Evolutionary conservation across 768 basidiomycete genomes (phyloP).

Genomic region (Tylopilus cervinicoccineus): DNA sequence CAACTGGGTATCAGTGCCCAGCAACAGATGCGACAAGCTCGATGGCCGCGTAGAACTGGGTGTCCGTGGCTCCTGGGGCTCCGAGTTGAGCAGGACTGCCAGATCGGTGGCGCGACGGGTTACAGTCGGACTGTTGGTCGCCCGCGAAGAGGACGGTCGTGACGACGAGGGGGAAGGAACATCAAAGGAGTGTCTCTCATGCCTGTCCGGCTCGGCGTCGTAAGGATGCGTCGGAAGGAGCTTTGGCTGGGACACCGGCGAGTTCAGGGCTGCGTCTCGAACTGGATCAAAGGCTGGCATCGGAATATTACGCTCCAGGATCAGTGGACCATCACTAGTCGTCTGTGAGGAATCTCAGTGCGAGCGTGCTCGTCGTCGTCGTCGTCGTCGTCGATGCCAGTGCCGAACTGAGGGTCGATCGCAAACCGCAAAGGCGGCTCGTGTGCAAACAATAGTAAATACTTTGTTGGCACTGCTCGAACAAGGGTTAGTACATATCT

Average conservation of each 20-base stretch:
- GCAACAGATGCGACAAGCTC: slow-evolving; percentile 39
- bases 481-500: background rate
- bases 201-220: slow-evolving; percentile 26
- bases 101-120: slow-evolving; percentile 69
- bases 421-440: background rate
- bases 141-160: slow-evolving; percentile 32
- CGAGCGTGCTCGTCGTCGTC: slow-evolving; percentile 12
- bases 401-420: background rate
- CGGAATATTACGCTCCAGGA: background rate
- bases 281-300: slow-evolving; percentile 74
- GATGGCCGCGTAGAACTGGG: slow-evolving; percentile 39
- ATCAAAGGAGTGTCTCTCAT: slow-evolving; percentile 26
- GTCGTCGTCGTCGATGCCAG: slow-evolving; percentile 12
- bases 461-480: background rate
- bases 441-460: slow-evolving; percentile 5
- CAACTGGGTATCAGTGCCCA: slow-evolving; percentile 26
- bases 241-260: slow-evolving; percentile 52
- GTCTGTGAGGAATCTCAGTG: background rate
- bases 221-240: slow-evolving; percentile 28
- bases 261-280: slow-evolving; percentile 81
- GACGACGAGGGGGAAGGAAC: slow-evolving; percentile 37
- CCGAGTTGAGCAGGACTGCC: slow-evolving; percentile 71
- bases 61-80: slow-evolving; percentile 39
- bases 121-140: slow-evolving; percentile 43
- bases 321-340: slow-evolving; percentile 15